phyloP scores from a whole-genome alignment of 768 basidiomycete species.

The Russula ochroleuca region DNA sequence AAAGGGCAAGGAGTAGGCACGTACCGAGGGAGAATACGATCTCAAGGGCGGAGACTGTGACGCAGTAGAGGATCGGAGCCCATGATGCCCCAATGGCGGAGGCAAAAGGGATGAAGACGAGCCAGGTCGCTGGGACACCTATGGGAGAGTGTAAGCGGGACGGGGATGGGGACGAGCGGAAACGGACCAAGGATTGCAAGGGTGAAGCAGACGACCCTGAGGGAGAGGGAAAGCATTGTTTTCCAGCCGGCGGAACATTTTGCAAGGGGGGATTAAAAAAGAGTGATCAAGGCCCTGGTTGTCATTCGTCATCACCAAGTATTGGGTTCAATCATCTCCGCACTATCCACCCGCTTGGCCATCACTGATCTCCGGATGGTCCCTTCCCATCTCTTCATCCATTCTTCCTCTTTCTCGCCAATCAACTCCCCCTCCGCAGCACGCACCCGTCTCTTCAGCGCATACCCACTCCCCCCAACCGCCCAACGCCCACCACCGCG shows the following conservation, averaged over 20 bases:
- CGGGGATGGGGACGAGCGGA: background rate
- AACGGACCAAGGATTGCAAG: constrained; percentile 12
- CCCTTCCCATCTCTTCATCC: constrained; percentile 75
- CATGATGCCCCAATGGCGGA: constrained; percentile 44
- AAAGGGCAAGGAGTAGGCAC: constrained; percentile 19
- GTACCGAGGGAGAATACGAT: constrained; percentile 57
- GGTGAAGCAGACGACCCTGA: constrained; percentile 27
- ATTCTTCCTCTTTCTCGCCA: constrained; percentile 69
- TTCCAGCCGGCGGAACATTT: background rate
- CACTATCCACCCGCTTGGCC: constrained; percentile 17
- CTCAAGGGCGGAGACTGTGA: constrained; percentile 50
- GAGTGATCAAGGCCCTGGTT: background rate
- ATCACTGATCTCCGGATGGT: constrained; percentile 59
- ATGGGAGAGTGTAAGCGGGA: background rate
- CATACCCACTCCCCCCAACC: constrained; percentile 71
- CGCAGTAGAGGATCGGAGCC: constrained; percentile 46
- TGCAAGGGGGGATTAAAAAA: background rate
- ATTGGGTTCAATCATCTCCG: constrained; percentile 24
- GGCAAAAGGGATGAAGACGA: constrained; percentile 45
- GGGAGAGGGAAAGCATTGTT: constrained; percentile 23
- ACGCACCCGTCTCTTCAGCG: constrained; percentile 48
- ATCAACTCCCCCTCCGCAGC: constrained; percentile 36
- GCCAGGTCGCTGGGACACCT: constrained; percentile 35
- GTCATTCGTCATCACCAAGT: background rate
- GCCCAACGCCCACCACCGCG: constrained; percentile 71